Evolutionary conservation across 345 rosid genomes (phyloP).

Genomic region (Toxicodendron radicans): DNA sequence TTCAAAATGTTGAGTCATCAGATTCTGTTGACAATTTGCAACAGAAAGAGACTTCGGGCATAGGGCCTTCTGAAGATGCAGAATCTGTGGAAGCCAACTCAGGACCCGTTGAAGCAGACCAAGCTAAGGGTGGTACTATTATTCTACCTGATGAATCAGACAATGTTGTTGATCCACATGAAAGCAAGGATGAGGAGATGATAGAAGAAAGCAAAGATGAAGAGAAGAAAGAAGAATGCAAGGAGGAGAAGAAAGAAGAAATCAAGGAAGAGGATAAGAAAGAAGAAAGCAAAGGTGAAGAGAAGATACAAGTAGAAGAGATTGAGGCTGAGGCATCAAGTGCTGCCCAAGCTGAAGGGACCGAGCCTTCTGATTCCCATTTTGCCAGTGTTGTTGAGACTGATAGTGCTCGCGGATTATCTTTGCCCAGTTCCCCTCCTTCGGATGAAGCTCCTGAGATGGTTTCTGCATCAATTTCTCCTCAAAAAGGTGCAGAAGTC

Average conservation of each 20-base stretch:
- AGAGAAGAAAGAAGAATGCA: constrained; percentile 5
- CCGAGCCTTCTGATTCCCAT: constrained; percentile 40
- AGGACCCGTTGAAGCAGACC: constrained; percentile 37
- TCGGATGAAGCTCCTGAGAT: constrained; percentile 46
- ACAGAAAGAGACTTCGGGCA: constrained; percentile 38
- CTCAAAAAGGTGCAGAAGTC: constrained; percentile 22
- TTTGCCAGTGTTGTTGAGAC: constrained; percentile 29
- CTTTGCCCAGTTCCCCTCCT: constrained; percentile 35
- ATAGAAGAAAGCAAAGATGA: constrained; percentile 13
- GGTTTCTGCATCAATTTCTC: constrained; percentile 41
- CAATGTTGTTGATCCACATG: constrained; percentile 37
- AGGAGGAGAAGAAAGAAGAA: constrained; percentile 30
- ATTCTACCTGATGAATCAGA: constrained; percentile 34
- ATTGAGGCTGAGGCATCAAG: constrained; percentile 40
- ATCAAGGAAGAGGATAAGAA: constrained; percentile 32
- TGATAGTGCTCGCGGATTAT: constrained; percentile 35
- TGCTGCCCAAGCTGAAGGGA: constrained; percentile 29
- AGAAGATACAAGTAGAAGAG: constrained; percentile 37
- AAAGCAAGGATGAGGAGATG: constrained; percentile 34
- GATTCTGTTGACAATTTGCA: constrained; percentile 35
- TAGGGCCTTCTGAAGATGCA: constrained; percentile 33
- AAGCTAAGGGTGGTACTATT: constrained; percentile 29
- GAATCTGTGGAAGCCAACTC: constrained; percentile 40
- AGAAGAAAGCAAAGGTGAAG: constrained; percentile 20
- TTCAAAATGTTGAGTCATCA: constrained; percentile 32